These are phyloP conservation scores for Gardenia jasminoides DNA, from an alignment of 257 asterid species.

Conservation along the genomic window DNA sequence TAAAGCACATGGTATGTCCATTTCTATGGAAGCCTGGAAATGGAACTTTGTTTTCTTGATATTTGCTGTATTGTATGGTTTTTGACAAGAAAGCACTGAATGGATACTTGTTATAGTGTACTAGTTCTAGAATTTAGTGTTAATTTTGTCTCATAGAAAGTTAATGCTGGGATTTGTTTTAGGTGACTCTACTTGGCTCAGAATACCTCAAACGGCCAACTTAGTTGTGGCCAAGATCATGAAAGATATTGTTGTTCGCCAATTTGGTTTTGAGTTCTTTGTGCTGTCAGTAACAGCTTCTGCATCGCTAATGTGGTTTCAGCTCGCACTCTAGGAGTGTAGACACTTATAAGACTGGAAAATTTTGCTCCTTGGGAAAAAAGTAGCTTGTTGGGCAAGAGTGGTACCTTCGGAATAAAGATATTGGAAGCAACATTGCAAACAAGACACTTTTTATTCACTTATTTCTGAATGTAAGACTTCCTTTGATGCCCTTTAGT, in stretches of 20 bases:
- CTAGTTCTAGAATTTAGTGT: background rate
- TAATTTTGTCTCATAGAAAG: background rate
- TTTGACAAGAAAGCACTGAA: background rate
- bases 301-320: background rate
- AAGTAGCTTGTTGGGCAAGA: background rate
- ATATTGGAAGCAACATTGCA: background rate
- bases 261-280: background rate
- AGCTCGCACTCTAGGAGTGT: too few species aligned
- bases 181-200: background rate
- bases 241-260: background rate
- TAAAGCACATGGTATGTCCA: background rate
- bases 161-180: background rate
- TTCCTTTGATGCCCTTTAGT: background rate
- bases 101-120: background rate
- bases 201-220: background rate
- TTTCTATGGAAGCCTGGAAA: too few species aligned
- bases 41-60: background rate
- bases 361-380: background rate
- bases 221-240: background rate
- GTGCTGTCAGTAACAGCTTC: background rate
- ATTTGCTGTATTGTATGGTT: background rate
- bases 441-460: background rate
- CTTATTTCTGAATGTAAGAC: background rate
- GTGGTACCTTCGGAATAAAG: background rate
- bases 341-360: background rate